A percentile compares a stretch with the other conserved stretches of the same genome.
Evolutionary conservation across 768 basidiomycete genomes (phyloP).

Genomic region (Suillus hirtellus): DNA sequence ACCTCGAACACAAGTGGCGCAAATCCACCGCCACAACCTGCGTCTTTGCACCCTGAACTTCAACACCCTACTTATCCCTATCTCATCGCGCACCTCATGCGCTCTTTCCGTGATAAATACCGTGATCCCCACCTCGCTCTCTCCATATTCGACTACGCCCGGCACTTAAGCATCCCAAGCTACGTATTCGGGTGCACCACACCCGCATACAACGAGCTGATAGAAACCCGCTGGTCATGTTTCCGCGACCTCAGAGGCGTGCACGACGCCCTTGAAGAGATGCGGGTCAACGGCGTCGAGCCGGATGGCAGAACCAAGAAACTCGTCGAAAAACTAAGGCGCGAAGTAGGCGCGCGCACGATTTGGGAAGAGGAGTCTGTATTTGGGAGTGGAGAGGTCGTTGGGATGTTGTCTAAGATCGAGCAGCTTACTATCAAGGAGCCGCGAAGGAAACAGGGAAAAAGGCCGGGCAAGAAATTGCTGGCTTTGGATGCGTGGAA

Average conservation of each 20-base stretch:
- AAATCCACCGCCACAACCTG: neutral
- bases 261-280: constrained; percentile 72
- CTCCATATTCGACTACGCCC: constrained; percentile 79
- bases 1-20: neutral
- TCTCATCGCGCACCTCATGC: constrained; percentile 76
- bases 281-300: constrained; percentile 76
- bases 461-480: constrained; percentile 29
- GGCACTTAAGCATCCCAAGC: constrained; percentile 69
- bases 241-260: constrained; percentile 84
- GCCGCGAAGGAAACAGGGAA: constrained; percentile 18
- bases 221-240: constrained; percentile 80
- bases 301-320: constrained; percentile 60
- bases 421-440: constrained; percentile 42
- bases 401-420: constrained; percentile 51
- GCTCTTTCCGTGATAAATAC: constrained; percentile 75
- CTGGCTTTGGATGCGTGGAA: constrained; percentile 43
- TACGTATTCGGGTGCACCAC: constrained; percentile 92
- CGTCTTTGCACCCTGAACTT: constrained; percentile 23
- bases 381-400: constrained; percentile 52
- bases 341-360: constrained; percentile 59
- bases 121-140: constrained; percentile 79
- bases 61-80: constrained; percentile 72
- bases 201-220: constrained; percentile 83
- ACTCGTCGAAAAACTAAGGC: constrained; percentile 62
- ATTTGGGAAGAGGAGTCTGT: constrained; percentile 48